Evolutionary conservation across 495 filamentous ascomycete genomes (phyloP), one percentile per base, ranked within the genome.

Genomic region (Pyrenula massariospora): DNA sequence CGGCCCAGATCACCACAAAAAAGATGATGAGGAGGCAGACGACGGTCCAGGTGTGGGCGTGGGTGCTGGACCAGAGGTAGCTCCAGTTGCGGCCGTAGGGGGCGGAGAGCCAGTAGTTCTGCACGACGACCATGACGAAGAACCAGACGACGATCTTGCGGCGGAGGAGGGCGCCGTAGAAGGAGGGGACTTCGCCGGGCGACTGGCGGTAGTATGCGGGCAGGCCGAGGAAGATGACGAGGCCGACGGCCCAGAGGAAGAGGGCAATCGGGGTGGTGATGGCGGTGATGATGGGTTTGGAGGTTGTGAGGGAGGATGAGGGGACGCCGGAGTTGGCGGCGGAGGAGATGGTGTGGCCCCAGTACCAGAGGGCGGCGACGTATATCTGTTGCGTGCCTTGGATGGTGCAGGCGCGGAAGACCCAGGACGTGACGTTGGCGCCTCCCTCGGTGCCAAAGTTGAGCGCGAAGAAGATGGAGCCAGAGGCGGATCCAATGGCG

Each of bases 321-420:
- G 57, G 36, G n/a, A 61, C 48, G 31, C 65, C 61, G 22, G 63
- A 61, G 51, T 63, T 58, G 55, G 54, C 55, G 57, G 63, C 36
- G 52, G 66, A 54, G 0, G 36, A 22, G 20, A 42, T 42, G 51
- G 68, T 65, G 42, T 68, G 70, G 20, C 82, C 84, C 83, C 84
- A 86, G 67, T 76, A 84, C 83, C 83, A 87, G 21, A 87, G 75
- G 19, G 69, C 72, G 3, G 77, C 74, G 59, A 79, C 74, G 68
- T 84, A 86, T 49, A 85, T 68, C 58, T 85, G 83, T 56, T 83
- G 79, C 20, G 80, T 77, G n/a, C 84, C 84, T 63, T 84, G 79
- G 57, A 86, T 78, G 47, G 77, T 59, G 64, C 79, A 77, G 50
- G 84, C 83, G 25, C 84, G 81, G 60, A 78, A 82, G 60, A 80